Evolutionary conservation across 495 filamentous ascomycete genomes (phyloP).

Genomic region (Mytilinidion resinicola): DNA sequence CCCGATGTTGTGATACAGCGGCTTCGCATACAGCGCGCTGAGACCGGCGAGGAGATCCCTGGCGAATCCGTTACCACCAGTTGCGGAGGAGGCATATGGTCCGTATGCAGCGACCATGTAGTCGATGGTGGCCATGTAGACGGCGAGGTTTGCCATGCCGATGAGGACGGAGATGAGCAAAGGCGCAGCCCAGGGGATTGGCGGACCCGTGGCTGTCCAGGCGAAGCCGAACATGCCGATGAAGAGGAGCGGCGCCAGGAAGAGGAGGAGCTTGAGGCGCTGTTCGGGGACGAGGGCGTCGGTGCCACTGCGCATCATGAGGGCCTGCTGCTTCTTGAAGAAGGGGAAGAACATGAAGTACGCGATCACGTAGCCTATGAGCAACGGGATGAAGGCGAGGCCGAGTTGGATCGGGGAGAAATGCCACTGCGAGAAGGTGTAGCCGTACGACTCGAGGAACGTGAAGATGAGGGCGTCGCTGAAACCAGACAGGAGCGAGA

Average conservation of each 20-base stretch:
- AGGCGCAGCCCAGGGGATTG: conserved; percentile 56
- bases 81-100: conserved; percentile 67
- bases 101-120: conserved; percentile 76
- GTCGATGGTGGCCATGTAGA: conserved; percentile 74
- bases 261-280: conserved; percentile 52
- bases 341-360: conserved; percentile 47
- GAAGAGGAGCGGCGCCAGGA: conserved; percentile 47
- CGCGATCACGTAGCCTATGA: conserved; percentile 54
- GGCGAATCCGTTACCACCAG: conserved; percentile 65
- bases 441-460: conserved; percentile 54
- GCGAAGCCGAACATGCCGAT: conserved; percentile 57
- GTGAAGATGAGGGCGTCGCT: conserved; percentile 68
- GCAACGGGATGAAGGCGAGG: conserved; percentile 50
- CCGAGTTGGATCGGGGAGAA: conserved; percentile 47
- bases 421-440: conserved; percentile 54
- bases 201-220: conserved; percentile 51
- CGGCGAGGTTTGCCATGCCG: conserved; percentile 58
- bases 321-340: conserved; percentile 43
- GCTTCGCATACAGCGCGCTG: not conserved
- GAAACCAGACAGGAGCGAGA: conserved; percentile 68
- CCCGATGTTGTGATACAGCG: conserved; percentile 11
- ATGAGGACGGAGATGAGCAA: conserved; percentile 58
- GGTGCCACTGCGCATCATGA: conserved; percentile 40
- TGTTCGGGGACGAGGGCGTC: conserved; percentile 53
- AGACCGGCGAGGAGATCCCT: conserved; percentile 70